phyloP scores from a whole-genome alignment of 2,329 filamentous ascomycete species.

The Ilyonectria mors-panacis region DNA sequence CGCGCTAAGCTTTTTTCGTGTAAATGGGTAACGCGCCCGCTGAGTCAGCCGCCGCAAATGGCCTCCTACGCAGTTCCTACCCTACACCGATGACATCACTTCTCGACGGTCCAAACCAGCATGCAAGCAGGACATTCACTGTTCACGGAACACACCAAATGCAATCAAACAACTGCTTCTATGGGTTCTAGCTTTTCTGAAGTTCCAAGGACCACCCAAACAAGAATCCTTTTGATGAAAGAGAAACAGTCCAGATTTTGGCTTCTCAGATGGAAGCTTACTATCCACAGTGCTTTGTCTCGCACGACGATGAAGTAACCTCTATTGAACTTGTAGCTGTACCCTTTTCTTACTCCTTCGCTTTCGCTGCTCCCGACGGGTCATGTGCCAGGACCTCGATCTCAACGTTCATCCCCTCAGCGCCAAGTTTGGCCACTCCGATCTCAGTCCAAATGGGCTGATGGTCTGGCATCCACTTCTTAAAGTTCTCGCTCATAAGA shows the following conservation, averaged over 20 bases:
- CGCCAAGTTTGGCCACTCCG: slow-evolving; percentile 62
- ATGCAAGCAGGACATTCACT: no score
- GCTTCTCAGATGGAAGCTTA: no score
- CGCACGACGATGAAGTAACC: no score
- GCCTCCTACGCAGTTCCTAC: background rate
- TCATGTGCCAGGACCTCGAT: slow-evolving; percentile 65
- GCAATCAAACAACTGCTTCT: no score
- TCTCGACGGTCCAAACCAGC: no score
- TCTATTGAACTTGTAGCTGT: background rate
- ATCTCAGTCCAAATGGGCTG: slow-evolving; percentile 67
- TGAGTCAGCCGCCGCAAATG: no score
- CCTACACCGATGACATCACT: background rate
- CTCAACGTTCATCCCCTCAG: slow-evolving; percentile 67
- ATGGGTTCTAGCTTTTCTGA: no score
- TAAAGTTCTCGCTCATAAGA: slow-evolving; percentile 61
- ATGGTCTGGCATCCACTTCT: slow-evolving; percentile 65
- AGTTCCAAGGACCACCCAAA: no score
- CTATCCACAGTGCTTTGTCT: no score
- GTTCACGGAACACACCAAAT: no score
- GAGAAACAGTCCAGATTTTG: no score
- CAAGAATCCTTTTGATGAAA: no score
- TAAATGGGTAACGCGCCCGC: slow-evolving; percentile 17
- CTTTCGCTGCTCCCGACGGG: slow-evolving; percentile 20
- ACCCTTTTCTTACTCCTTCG: background rate
- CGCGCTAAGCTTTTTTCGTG: slow-evolving; percentile 33